Evolutionary conservation across 257 asterid genomes (phyloP), one percentile per base, ranked within the genome.

Genomic region (Forsythia viridissima): DNA sequence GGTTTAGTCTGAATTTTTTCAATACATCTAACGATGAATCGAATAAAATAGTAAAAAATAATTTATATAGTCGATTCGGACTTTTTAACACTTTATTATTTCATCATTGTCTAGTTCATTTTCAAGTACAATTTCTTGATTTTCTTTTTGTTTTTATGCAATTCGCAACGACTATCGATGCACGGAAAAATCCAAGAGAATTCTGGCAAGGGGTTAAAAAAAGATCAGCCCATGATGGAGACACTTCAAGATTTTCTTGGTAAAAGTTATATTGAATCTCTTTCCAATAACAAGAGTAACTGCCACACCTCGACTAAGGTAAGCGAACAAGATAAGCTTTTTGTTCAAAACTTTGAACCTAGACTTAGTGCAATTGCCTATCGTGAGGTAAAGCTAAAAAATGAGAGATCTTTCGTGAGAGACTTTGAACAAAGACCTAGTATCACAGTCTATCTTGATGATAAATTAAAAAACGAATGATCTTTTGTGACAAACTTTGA

Each of bases 121-220:
- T 30, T 34, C 16, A 1, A 57, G 39, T 39, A 4, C 2, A 39
- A 21, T 66, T 16, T 72, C 43, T 21, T 69, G 55, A 44, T 42
- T 15, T 65, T 39, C 69, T 73, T 5, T 41, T 0, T 24, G 39
- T 10, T 36, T 20, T 36, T 40, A 1, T 66, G 73, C 85, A 88
- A 87, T 40, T 76, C n/a, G 77, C 57, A 20, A 78, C n/a, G 76
- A 72, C 66, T 41, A 52, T 81, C 61, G 72, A 72, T 78, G 89
- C 84, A 73, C 76, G 89, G 71, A 80, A 78, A 52, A 71, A 73
- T 76, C 78, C 51, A 15, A 84, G 80, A 70, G 86, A 73, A 39
- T 75, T 73, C 36, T 77, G 81, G 85, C 77, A 51, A 80, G 82
- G 52, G 16, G 83, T 70, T 15, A 55, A 12, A 57, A 79, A 76